Evolutionary conservation across 2,329 filamentous ascomycete species (phyloP).

Genomic region (Paraphoma sp.): DNA sequence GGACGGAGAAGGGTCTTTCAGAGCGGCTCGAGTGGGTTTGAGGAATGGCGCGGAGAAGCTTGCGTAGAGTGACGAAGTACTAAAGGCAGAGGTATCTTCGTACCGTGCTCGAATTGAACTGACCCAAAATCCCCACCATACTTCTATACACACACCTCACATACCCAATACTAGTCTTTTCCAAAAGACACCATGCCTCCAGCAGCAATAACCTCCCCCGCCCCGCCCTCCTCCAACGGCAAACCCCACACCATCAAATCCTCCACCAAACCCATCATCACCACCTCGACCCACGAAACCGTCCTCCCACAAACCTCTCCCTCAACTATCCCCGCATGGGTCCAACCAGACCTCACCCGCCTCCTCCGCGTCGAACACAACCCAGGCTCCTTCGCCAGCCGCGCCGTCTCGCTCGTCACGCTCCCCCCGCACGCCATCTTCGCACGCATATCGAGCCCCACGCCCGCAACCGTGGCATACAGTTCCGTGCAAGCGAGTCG

Average conservation of each 20-base stretch:
- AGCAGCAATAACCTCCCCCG: conserved; percentile 28
- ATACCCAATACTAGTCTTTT: no score
- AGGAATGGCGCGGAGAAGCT: not conserved
- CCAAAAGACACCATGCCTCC: conserved; percentile 43
- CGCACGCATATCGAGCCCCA: conserved; percentile 56
- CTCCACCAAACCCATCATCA: conserved; percentile 24
- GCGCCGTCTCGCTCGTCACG: conserved; percentile 57
- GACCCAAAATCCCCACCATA: not conserved
- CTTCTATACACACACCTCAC: conserved; percentile 6
- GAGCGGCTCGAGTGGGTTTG: conserved; percentile 13
- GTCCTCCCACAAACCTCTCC: conserved; percentile 6
- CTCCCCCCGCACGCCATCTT: conserved; percentile 60
- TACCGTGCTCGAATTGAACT: not conserved
- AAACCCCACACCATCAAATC: conserved; percentile 20
- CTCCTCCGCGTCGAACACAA: conserved; percentile 49
- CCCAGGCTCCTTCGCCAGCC: conserved; percentile 50
- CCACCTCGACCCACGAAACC: conserved; percentile 22
- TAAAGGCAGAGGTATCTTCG: not conserved
- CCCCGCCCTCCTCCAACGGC: conserved; percentile 24
- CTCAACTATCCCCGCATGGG: conserved; percentile 42
- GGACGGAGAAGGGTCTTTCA: conserved; percentile 3
- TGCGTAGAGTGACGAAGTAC: not conserved
- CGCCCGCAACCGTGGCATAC: conserved; percentile 55
- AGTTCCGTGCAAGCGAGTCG: conserved; percentile 59
- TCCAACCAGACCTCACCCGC: conserved; percentile 46